Percentiles rank a stretch among this genome's conserved stretches.
These are phyloP conservation scores for Kalmusia sp. DNA, from an alignment of 2,329 filamentous ascomycete species.

Conservation along the genomic window DNA sequence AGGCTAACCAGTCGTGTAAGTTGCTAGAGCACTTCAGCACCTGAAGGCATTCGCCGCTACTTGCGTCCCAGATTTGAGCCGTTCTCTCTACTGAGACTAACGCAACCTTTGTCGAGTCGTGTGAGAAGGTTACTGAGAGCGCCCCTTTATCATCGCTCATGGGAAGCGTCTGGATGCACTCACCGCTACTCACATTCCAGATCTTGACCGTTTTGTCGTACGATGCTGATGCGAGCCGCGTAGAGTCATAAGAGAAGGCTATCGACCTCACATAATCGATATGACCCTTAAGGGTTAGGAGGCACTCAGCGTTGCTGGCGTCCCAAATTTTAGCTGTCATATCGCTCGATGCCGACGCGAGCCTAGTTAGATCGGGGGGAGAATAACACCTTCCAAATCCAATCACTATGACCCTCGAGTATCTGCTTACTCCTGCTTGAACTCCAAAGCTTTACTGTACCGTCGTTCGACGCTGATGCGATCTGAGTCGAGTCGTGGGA, in stretches of 20 bases:
- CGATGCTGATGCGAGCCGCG: slow-evolving; percentile 19
- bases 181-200: slow-evolving; percentile 19
- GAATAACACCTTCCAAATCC: slow-evolving; percentile 10
- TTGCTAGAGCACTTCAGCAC: not conserved
- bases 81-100: too few relatives aligned
- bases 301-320: not conserved
- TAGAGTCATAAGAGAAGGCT: slow-evolving; percentile 22
- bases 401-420: slow-evolving; percentile 11
- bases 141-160: too few relatives aligned
- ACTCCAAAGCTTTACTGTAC: slow-evolving; percentile 17
- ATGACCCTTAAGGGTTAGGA: not conserved
- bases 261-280: slow-evolving; percentile 12
- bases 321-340: not conserved
- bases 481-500: slow-evolving; percentile 16
- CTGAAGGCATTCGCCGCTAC: not conserved
- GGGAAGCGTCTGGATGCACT: slow-evolving; percentile 12
- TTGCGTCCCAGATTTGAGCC: slow-evolving; percentile 22
- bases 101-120: slow-evolving; percentile 14
- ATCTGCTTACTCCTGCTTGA: slow-evolving; percentile 9
- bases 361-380: not conserved
- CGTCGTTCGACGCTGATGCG: slow-evolving; percentile 12
- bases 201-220: slow-evolving; percentile 18
- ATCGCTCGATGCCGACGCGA: not conserved
- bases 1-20: slow-evolving; percentile 10
- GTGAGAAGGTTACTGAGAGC: slow-evolving; percentile 17